These are phyloP conservation scores for Fusarium chlamydosporum DNA, from an alignment of 2,329 filamentous ascomycete genomes.

Conservation along the genomic window DNA sequence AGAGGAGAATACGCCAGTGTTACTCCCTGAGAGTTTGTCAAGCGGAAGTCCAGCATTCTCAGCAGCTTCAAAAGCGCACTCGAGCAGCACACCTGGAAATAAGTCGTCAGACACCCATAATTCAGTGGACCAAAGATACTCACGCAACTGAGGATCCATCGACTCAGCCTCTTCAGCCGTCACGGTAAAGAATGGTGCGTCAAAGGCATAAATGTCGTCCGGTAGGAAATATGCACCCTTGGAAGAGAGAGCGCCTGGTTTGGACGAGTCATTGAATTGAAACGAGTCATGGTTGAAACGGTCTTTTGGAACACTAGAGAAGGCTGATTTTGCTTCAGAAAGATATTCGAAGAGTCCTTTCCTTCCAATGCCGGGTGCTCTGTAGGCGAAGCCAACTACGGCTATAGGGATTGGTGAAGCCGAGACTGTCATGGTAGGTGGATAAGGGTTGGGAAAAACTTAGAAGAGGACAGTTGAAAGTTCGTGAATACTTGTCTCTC, in stretches of 20 bases:
- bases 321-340: slow-evolving; percentile 3
- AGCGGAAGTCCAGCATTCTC: not conserved
- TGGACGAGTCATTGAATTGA: not conserved
- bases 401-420: not conserved
- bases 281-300: slow-evolving; percentile 2
- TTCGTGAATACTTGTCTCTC: too few species aligned
- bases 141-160: not conserved
- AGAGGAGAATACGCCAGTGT: not conserved
- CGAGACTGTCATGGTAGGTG: not conserved
- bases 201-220: not conserved
- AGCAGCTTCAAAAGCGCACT: not conserved
- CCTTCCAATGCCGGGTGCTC: slow-evolving; percentile 1
- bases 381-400: not conserved
- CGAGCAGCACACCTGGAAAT: not conserved
- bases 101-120: too few species aligned
- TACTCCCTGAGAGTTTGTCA: not conserved
- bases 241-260: slow-evolving; percentile 1
- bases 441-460: too few species aligned
- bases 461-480: too few species aligned
- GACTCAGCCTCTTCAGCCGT: not conserved
- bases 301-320: not conserved
- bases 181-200: slow-evolving; percentile 1
- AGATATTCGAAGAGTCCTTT: slow-evolving; percentile 1
- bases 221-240: not conserved
- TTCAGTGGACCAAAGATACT: not conserved